These are phyloP conservation scores for Fraxinus floribunda DNA, from an alignment of 305 asterid species.

Conservation along the genomic window DNA sequence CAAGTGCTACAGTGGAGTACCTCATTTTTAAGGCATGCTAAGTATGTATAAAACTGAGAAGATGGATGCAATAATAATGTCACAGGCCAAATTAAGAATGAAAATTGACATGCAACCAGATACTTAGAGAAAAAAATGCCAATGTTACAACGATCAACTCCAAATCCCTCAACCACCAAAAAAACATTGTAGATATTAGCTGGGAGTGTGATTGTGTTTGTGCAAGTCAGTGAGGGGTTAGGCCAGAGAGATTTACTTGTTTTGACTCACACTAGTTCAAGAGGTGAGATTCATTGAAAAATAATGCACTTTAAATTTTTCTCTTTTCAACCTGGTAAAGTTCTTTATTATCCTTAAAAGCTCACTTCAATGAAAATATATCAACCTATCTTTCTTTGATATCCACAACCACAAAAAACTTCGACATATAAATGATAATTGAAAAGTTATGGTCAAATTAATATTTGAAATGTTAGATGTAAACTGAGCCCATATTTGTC, in stretches of 20 bases:
- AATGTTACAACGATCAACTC: not conserved
- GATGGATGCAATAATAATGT: not conserved
- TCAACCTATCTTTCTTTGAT: not conserved
- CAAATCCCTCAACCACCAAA: not conserved
- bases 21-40: constrained; percentile 3
- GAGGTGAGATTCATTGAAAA: not conserved
- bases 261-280: not conserved
- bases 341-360: not conserved
- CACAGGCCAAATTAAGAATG: not conserved
- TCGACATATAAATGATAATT: not conserved
- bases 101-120: not conserved
- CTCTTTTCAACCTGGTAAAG: not conserved
- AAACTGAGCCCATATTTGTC: not conserved
- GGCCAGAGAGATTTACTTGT: not conserved
- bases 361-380: not conserved
- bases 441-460: not conserved
- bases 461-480: not conserved
- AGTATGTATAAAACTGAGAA: constrained; percentile 22
- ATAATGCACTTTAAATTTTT: not conserved
- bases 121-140: not conserved
- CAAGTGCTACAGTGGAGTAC: not conserved
- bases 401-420: not conserved
- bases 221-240: not conserved
- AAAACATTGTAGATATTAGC: not conserved
- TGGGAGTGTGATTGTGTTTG: not conserved